phyloP scores from a whole-genome alignment of 352 stramenopile genomes.

The Phytophthora litchii region DNA sequence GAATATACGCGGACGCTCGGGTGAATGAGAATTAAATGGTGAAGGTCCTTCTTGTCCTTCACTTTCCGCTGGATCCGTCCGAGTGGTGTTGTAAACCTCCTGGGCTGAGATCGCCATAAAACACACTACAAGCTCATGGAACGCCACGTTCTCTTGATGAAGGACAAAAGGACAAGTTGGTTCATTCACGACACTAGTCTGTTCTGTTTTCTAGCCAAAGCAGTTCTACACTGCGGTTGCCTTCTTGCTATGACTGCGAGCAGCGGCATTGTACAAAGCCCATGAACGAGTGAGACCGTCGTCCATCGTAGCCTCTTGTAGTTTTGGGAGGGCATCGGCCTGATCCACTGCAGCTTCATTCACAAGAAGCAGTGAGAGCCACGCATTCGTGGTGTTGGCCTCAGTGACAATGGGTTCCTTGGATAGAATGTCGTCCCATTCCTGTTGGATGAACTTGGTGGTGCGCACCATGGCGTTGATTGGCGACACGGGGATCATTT shows the following conservation, averaged over 20 bases:
- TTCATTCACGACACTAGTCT: no score
- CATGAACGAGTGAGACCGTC: constrained; percentile 66
- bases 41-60: no score
- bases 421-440: constrained; percentile 75
- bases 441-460: constrained; percentile 62
- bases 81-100: no score
- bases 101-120: no score
- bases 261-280: constrained; percentile 70
- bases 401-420: constrained; percentile 61
- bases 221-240: background rate
- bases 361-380: constrained; percentile 67
- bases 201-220: background rate
- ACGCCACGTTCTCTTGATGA: no score
- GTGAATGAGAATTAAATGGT: no score
- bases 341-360: constrained; percentile 70
- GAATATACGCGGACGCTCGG: no score
- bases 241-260: constrained; percentile 15
- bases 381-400: constrained; percentile 54
- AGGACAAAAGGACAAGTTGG: no score
- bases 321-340: constrained; percentile 44
- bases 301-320: constrained; percentile 56
- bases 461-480: constrained; percentile 74
- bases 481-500: constrained; percentile 77
- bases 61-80: no score
- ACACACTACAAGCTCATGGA: no score